Percentiles rank a stretch among this genome's conserved stretches.
phyloP scores from a whole-genome alignment of 306 rosid species.

The Prosopis cineraria region DNA sequence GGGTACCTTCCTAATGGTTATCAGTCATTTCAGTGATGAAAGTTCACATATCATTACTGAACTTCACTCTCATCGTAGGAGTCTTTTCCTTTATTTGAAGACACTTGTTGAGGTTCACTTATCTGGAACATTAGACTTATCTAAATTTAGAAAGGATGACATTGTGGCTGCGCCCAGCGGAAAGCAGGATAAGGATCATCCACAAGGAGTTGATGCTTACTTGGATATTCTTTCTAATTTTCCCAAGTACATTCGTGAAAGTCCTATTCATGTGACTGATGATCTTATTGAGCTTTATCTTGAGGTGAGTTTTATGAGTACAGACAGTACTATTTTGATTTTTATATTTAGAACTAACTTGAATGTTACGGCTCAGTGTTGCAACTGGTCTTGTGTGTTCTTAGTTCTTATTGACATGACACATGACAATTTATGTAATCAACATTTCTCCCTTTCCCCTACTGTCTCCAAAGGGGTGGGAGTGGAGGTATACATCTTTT shows the following conservation, averaged over 20 bases:
- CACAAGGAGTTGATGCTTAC: constrained; percentile 64
- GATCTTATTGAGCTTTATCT: constrained; percentile 93
- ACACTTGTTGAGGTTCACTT: constrained; percentile 86
- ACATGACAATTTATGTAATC: constrained; percentile 22
- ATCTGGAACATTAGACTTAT: constrained; percentile 74
- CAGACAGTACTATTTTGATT: constrained; percentile 22
- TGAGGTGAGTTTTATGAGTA: constrained; percentile 61
- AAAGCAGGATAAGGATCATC: constrained; percentile 50
- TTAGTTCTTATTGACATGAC: constrained; percentile 19
- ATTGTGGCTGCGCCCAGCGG: constrained; percentile 37
- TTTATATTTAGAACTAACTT: constrained; percentile 8
- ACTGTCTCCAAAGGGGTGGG: constrained; percentile 23
- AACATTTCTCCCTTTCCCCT: constrained; percentile 11
- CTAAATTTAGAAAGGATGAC: constrained; percentile 58
- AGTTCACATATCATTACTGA: constrained; percentile 62
- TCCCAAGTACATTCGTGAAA: constrained; percentile 76
- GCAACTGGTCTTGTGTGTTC: constrained; percentile 8
- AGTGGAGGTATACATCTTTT: constrained; percentile 23
- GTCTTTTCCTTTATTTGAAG: constrained; percentile 89
- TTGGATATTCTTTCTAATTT: constrained; percentile 72
- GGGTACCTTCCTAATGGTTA: constrained; percentile 73
- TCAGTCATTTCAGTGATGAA: constrained; percentile 69
- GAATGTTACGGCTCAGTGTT: constrained; percentile 25
- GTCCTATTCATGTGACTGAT: constrained; percentile 76
- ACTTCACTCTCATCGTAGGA: constrained; percentile 74